A percentile compares a stretch with the other conserved stretches of the same genome.
phyloP scores from a whole-genome alignment of 345 rosid genomes.

The Salix viminalis region DNA sequence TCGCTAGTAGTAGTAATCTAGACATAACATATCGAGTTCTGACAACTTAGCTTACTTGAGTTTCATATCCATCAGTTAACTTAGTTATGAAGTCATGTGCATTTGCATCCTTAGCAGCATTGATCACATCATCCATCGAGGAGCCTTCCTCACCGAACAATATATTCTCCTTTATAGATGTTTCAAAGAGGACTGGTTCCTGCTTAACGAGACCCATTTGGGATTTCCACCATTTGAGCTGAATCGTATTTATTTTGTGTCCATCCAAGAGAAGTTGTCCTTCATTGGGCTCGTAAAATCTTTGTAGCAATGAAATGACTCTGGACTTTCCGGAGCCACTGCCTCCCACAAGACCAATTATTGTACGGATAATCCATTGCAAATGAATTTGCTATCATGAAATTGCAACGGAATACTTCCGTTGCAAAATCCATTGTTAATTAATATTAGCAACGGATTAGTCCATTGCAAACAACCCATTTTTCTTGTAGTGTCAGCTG shows the following conservation, averaged over 20 bases:
- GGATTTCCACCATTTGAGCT: conserved; percentile 62
- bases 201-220: conserved; percentile 67
- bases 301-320: conserved; percentile 49
- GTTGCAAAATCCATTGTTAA: no score
- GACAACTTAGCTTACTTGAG: conserved; percentile 34
- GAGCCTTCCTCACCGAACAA: conserved; percentile 64
- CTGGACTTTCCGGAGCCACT: conserved; percentile 77
- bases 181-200: conserved; percentile 61
- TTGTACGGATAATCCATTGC: no score
- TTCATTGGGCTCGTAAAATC: conserved; percentile 57
- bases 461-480: no score
- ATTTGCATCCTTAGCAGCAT: conserved; percentile 55
- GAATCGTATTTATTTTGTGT: conserved; percentile 49
- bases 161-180: conserved; percentile 59
- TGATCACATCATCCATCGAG: conserved; percentile 46
- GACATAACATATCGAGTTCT: not conserved
- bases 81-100: conserved; percentile 63
- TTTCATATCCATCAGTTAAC: conserved; percentile 62
- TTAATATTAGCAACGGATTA: no score
- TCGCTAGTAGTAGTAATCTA: no score
- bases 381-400: no score
- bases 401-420: no score
- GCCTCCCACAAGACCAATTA: conserved; percentile 67
- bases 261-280: conserved; percentile 59
- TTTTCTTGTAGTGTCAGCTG: no score